Evolutionary conservation across 2,329 filamentous ascomycete genomes (phyloP), one percentile per base, ranked within the genome.

Genomic region (Bipolaris victoriae): DNA sequence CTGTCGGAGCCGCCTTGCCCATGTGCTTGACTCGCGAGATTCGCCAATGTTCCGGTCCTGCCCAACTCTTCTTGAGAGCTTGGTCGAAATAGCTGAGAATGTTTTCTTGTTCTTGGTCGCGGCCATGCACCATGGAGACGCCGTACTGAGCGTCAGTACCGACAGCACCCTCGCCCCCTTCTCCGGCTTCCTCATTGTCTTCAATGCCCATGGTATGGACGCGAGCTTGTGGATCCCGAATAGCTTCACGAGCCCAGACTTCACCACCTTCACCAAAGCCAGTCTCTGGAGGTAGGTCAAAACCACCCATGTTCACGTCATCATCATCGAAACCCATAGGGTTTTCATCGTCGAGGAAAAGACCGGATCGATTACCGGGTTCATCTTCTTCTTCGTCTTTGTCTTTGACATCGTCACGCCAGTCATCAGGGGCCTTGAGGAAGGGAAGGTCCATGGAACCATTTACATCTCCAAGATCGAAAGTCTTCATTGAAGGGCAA

Each of bases 81-180:
- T 97, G 92, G 75, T 99, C 95, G 72, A 99, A 99, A 79, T 98
- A 99, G 71, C 91, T 90, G n/a, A 99, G 84, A 56, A 99, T 97
- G 69, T 97, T 94, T 67, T 98, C 92, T 72, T 97, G 92, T 68
- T 91, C 91, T 49, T 83, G 83, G 52, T 87, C 86, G 49, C 85
- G 83, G 15, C 82, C 80, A 66, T 90, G 89, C 39, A 86, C 86
- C 80, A 97, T 87, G n/a, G 90, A 90, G 7, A 97, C 85, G 22
- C 89, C 83, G 72, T 92, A 97, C 62, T 91, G 86, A 54, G 88
- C 87, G 36, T 88, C 86, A 2, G 80, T 79, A 13, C 78, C 80
- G 15, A 78, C 84, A 5, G 79, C 82, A 7, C 79, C 82, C 9
- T 78, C 85, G 13, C 69, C 77, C 31, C 70, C 77, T 48, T 77